phyloP scores from a whole-genome alignment of 2,329 filamentous ascomycete genomes.

The Truncatella angustata region DNA sequence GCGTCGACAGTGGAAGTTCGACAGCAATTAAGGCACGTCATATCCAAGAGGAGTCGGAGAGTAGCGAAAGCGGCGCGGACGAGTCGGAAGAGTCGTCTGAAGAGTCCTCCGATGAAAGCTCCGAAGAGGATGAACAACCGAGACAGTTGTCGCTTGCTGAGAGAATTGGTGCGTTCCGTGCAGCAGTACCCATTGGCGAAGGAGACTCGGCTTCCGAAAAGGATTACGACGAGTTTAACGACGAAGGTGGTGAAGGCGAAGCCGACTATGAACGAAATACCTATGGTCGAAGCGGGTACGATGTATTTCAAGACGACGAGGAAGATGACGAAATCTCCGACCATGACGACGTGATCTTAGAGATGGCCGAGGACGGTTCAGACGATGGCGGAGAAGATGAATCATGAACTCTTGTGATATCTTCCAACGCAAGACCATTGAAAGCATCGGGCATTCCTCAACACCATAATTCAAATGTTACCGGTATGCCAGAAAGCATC shows the following conservation, averaged over 20 bases:
- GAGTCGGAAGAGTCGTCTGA: constrained; percentile 16
- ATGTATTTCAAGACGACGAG: constrained; percentile 16
- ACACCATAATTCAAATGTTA: no score
- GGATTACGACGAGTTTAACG: constrained; percentile 10
- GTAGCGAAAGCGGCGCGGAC: constrained; percentile 12
- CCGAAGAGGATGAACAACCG: constrained; percentile 7
- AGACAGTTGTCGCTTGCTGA: constrained; percentile 17
- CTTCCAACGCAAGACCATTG: no score
- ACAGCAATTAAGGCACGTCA: no score
- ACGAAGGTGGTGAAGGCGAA: constrained; percentile 12
- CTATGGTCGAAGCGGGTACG: constrained; percentile 10
- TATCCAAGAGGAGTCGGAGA: constrained; percentile 16
- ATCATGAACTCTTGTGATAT: background rate
- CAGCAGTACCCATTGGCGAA: constrained; percentile 13
- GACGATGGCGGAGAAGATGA: constrained; percentile 13
- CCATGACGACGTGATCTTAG: constrained; percentile 4
- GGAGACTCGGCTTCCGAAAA: background rate
- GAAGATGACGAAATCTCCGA: constrained; percentile 8
- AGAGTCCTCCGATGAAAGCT: constrained; percentile 10
- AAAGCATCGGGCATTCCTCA: no score
- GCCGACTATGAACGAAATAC: no score
- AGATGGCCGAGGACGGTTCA: constrained; percentile 12
- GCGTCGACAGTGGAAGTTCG: background rate
- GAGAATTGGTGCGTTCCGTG: constrained; percentile 17
- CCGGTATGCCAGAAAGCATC: no score